Base-by-base conservation (phyloP, 2,329 filamentous ascomycete species). In the Sporothrix pseudoabietina region DNA sequence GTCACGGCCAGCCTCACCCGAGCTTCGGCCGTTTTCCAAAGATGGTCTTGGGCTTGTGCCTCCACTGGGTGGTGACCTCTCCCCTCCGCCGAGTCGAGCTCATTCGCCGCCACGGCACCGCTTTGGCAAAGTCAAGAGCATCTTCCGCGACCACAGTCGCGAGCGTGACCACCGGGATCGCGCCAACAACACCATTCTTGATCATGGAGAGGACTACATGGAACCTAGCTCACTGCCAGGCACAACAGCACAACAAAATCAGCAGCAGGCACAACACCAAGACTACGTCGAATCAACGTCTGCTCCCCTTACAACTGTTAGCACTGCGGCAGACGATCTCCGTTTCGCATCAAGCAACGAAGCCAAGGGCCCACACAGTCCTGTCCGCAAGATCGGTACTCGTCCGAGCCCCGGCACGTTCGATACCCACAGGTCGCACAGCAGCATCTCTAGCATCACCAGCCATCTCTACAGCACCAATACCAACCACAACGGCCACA, bases 31-130 rank as follows among this genome's bases (percentile, higher is more conserved):
- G 4, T 16, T 77, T 9, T 76, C 84, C 80, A 79, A 85, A 74
- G 81, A 88, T 77, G 77, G 83, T 77, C 41, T 76, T 8, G 81
- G 82, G 1, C 84, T 87, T 44, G 85, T 91, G 70, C 88, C 89
- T 4, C 86, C 86, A 14, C 87, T 90, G 74, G 87, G 87, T 30
- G 85, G 88, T 76, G 90, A 92, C 73, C 79, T 91, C 9, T 92
- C 91, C 3, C 87, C 90, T 1, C 83, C 86, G 3, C 84, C 84
- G 8, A 93, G 90, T 77, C 87, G 91, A 32, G 85, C 87, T 1
- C 83, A 84, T 2, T 93, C 92, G 7, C 91, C 91, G 41, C 82
- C 84, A 0, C 87, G 90, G 70, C 91, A 88, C 71, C 86, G 88
- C 0, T 82, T 89, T 73, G 82, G 82, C 39, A 88, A 85, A 77